A percentile compares a stretch with the other conserved stretches of the same genome.
Evolutionary conservation across 495 filamentous ascomycete genomes (phyloP).

Genomic region (Amphirosellinia nigrospora): DNA sequence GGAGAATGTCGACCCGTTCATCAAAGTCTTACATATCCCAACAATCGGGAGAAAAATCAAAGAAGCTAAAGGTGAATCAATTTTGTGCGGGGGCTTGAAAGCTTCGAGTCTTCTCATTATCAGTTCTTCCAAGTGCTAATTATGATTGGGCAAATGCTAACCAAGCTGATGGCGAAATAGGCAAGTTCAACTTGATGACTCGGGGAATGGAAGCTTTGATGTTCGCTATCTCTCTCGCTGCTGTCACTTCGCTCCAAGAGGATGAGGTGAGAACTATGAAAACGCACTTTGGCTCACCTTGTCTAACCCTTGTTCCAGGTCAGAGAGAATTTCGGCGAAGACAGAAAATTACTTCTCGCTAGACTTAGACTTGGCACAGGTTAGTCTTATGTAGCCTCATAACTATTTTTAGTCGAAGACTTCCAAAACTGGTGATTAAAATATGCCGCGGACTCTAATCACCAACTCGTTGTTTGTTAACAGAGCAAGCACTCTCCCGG

Average conservation of each 20-base stretch:
- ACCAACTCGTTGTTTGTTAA: background rate
- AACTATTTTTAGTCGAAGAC: too few relatives aligned
- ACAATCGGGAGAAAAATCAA: background rate
- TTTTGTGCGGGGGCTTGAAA: background rate
- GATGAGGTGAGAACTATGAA: constrained; percentile 1
- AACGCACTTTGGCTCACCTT: background rate
- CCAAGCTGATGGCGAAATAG: background rate
- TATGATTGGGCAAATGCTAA: background rate
- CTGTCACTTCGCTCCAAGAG: constrained; percentile 14
- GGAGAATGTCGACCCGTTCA: constrained; percentile 24
- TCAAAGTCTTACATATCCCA: constrained; percentile 26
- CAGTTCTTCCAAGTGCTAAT: background rate
- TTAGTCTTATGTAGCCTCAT: background rate
- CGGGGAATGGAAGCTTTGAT: constrained; percentile 12
- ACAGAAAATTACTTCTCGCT: background rate
- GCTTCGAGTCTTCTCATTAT: background rate
- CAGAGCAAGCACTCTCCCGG: constrained; percentile 17
- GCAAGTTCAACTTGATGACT: constrained; percentile 9
- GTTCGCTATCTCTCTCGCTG: constrained; percentile 24
- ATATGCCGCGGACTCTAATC: background rate
- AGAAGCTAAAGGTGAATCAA: constrained; percentile 9
- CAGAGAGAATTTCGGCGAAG: constrained; percentile 8
- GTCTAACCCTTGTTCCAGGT: background rate
- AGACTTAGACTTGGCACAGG: constrained; percentile 6
- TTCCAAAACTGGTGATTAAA: background rate